phyloP scores from a whole-genome alignment of 2,329 filamentous ascomycete species.

The Elsinoe fawcettii region DNA sequence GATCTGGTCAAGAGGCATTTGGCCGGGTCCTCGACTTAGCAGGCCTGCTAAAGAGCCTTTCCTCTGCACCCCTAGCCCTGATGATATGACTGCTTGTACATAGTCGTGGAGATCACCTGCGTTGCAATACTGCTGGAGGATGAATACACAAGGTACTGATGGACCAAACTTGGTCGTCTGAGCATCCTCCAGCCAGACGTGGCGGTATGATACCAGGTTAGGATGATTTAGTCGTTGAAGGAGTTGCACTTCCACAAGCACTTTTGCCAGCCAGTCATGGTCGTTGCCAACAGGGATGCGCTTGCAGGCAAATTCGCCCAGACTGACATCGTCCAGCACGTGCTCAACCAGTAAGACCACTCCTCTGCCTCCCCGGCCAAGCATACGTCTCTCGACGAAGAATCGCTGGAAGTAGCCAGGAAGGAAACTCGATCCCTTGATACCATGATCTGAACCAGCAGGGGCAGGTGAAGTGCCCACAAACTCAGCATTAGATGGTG shows the following conservation, averaged over 20 bases:
- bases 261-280: conserved; percentile 90
- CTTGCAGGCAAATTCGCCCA: conserved; percentile 94
- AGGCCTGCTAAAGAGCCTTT: conserved; percentile 64
- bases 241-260: conserved; percentile 86
- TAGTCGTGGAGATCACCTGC: conserved; percentile 83
- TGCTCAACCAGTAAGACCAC: conserved; percentile 92
- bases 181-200: conserved; percentile 92
- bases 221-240: conserved; percentile 87
- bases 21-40: conserved; percentile 63
- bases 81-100: conserved; percentile 50
- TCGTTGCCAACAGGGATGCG: conserved; percentile 89
- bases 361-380: conserved; percentile 87
- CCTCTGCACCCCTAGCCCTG: conserved; percentile 23
- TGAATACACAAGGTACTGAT: conserved; percentile 88
- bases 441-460: conserved; percentile 50
- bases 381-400: conserved; percentile 78
- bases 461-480: conserved; percentile 38
- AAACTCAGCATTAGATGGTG: conserved; percentile 45
- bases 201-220: conserved; percentile 91
- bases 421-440: conserved; percentile 79
- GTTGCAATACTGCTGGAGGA: conserved; percentile 96
- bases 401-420: conserved; percentile 89
- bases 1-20: conserved; percentile 77
- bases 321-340: conserved; percentile 75
- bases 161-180: conserved; percentile 78